These are phyloP conservation scores for Limonomyces culmigenus DNA, from an alignment of 1,284 basidiomycete genomes.

Conservation along the genomic window DNA sequence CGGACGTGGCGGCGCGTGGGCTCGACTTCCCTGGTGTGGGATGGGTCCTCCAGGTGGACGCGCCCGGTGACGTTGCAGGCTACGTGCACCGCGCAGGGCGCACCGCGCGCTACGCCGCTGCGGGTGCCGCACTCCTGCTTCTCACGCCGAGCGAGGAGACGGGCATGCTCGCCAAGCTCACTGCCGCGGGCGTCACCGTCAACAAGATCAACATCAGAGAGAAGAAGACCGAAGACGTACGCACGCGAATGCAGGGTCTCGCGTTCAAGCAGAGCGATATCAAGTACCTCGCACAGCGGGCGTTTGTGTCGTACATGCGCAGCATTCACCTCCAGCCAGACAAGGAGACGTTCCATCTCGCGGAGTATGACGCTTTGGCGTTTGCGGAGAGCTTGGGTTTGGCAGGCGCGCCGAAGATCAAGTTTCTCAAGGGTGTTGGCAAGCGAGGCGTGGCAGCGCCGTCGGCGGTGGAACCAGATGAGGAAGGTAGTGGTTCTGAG, in stretches of 20 bases:
- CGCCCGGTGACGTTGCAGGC: conserved; percentile 94
- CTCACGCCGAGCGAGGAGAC: conserved; percentile 85
- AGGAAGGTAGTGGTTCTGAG: conserved; percentile 12
- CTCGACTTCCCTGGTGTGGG: conserved; percentile 95
- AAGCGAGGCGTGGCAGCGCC: conserved; percentile 60
- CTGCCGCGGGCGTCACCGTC: conserved; percentile 60
- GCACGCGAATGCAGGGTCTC: conserved; percentile 83
- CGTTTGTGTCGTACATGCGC: conserved; percentile 92
- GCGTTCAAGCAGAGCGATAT: conserved; percentile 94
- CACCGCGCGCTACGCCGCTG: conserved; percentile 86
- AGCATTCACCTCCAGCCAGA: conserved; percentile 90
- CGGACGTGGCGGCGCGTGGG: conserved; percentile 95
- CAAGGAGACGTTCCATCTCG: conserved; percentile 83
- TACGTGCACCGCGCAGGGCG: conserved; percentile 96
- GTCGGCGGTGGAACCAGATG: conserved; percentile 11
- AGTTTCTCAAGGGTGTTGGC: conserved; percentile 62
- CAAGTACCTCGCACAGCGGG: conserved; percentile 91
- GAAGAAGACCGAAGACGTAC: conserved; percentile 78
- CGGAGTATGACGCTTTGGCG: conserved; percentile 65
- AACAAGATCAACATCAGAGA: conserved; percentile 82
- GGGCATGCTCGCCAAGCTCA: conserved; percentile 65
- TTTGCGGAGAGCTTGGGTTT: conserved; percentile 87
- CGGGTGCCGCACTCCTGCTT: conserved; percentile 77
- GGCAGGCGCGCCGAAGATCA: conserved; percentile 93
- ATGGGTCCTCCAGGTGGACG: conserved; percentile 97